These are phyloP conservation scores for Falciphora oryzae DNA, from an alignment of 2,329 filamentous ascomycete species.

Conservation along the genomic window DNA sequence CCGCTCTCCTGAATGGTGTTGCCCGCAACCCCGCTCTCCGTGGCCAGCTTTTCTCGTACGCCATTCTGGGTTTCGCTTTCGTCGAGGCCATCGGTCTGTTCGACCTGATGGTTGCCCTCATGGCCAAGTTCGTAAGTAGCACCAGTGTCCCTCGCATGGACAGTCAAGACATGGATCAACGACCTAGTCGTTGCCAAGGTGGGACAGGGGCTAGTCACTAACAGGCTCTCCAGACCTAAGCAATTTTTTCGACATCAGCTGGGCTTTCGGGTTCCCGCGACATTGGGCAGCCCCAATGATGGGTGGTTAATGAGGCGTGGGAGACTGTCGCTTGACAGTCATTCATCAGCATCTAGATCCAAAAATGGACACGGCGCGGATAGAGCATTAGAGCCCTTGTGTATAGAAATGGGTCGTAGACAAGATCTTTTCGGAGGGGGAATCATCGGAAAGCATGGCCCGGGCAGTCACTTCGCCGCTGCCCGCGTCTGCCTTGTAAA, in stretches of 20 bases:
- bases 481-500: slow-evolving; percentile 8
- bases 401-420: slow-evolving; percentile 10
- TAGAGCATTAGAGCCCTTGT: slow-evolving; percentile 8
- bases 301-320: slow-evolving; percentile 11
- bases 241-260: slow-evolving; percentile 12
- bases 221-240: slow-evolving; percentile 20
- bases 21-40: slow-evolving; percentile 92
- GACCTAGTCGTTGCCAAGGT: neutral
- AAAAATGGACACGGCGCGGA: slow-evolving; percentile 7
- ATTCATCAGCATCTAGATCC: slow-evolving; percentile 6
- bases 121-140: slow-evolving; percentile 76
- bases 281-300: slow-evolving; percentile 9
- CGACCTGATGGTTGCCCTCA: slow-evolving; percentile 77
- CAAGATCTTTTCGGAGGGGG: slow-evolving; percentile 5
- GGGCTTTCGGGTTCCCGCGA: slow-evolving; percentile 5
- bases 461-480: slow-evolving; percentile 9
- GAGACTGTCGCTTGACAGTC: slow-evolving; percentile 8
- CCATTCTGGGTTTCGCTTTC: slow-evolving; percentile 60
- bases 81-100: slow-evolving; percentile 57
- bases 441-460: slow-evolving; percentile 8
- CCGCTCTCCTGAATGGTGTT: slow-evolving; percentile 80
- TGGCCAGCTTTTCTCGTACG: slow-evolving; percentile 78
- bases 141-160: neutral
- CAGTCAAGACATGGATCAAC: neutral
- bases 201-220: neutral